Conservation (phyloP, 225 moss, liverwort and hornwort species). For the Sphagnum tenellum region DNA sequence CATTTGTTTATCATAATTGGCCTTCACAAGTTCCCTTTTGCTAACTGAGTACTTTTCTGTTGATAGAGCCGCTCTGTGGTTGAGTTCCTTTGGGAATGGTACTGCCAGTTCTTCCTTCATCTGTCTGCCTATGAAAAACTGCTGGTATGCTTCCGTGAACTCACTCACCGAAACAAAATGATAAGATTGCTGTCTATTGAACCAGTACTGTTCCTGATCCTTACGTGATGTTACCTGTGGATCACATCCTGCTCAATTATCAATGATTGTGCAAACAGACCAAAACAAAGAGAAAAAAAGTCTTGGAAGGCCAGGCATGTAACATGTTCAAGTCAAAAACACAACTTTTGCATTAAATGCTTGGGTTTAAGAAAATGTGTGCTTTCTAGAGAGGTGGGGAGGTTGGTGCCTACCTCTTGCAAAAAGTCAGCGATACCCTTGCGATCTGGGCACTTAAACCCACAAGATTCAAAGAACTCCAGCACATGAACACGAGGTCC, state of each 20-base stretch:
- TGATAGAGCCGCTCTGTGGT: conserved; percentile 44
- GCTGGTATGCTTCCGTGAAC: conserved; percentile 36
- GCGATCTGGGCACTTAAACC: conserved; percentile 52
- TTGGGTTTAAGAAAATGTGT: not conserved
- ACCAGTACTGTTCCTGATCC: conserved; percentile 89
- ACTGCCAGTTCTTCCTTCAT: conserved; percentile 34
- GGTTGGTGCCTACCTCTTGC: conserved; percentile 31
- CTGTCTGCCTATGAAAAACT: conserved; percentile 23
- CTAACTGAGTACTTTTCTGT: conserved; percentile 27
- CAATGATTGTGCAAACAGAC: not conserved
- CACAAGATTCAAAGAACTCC: conserved; percentile 43
- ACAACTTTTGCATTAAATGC: not conserved
- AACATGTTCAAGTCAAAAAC: not conserved
- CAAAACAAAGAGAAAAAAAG: not conserved
- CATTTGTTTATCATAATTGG: conserved; percentile 54
- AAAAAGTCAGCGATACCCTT: conserved; percentile 58
- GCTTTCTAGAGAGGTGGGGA: not conserved
- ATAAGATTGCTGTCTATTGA: conserved; percentile 34
- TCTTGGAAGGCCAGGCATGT: not conserved
- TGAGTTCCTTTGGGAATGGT: conserved; percentile 38
- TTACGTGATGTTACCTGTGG: conserved; percentile 71
- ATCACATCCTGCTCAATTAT: not conserved
- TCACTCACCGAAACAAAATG: conserved; percentile 51
- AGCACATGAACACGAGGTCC: conserved; percentile 36
- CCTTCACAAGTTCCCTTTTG: conserved; percentile 42